Base-by-base conservation (phyloP, 495 filamentous ascomycete species). In the Bathelium albidoporum region DNA sequence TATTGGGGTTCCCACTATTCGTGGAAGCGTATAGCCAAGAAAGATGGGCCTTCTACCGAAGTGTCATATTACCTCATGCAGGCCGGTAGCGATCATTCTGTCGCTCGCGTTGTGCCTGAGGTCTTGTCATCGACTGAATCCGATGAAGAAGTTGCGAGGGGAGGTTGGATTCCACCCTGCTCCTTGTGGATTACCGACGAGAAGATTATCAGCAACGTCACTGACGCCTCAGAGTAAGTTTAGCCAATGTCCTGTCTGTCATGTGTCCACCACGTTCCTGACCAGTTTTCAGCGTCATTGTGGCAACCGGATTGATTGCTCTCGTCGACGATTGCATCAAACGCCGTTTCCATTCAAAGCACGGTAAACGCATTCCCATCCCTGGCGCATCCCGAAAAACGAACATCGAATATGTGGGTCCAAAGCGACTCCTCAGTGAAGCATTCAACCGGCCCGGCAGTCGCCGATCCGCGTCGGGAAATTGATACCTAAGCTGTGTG, bases 301-400 rank as follows among this genome's bases (percentile, higher is more conserved):
- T 98, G 62, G 86, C 92, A 26, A 93, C 92, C 58, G 94, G 93
- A 43, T 80, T 98, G 69, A 89, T 95, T 55, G 85, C 89, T 7
- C 85, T 98, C 52, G 87, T 95, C 63, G 94, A 98, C 70, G 93
- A 98, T 75, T 89, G 87, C 76, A 93, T 96, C 76, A 87, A 88
- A 73, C 82, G 85, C 58, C 85, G 84, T 61, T 94, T 88, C 82
- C 85, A 90, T 70, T 75, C 81, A 26, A 84, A 85, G 72, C 83
- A 85, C 70, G 74, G 76, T 55, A 80, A 81, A 45, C 84, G 81
- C 60, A 72, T 83, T 70, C 76, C 78, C 18, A 77, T 83, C 66
- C 78, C 82, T n/a, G 75, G 83, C 64, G 73, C 81, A 39, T 70
- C 84, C 28, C 76, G 84, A 66, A 82, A 84, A 44, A 78, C 82